A percentile compares a stretch with the other conserved stretches of the same genome.
Evolutionary conservation across 306 rosid genomes (phyloP).

Genomic region (Fragaria nilgerrensis): DNA sequence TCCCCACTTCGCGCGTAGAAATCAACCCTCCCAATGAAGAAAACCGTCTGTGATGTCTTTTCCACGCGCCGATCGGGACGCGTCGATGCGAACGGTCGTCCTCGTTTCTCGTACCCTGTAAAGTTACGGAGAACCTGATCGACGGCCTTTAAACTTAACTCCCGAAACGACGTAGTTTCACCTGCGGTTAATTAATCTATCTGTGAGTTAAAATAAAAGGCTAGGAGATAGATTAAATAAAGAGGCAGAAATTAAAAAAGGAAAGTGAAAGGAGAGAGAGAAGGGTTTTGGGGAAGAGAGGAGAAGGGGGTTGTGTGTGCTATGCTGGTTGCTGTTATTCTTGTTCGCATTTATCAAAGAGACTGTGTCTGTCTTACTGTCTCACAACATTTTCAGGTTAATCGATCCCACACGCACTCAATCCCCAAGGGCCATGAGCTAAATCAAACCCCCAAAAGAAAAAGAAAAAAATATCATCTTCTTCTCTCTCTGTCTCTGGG

Average conservation of each 20-base stretch:
- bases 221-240: not conserved
- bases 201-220: not conserved
- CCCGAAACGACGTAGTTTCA: slow-evolving; percentile 11
- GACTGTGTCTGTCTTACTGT: slow-evolving; percentile 27
- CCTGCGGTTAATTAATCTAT: not conserved
- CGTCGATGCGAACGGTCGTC: not conserved
- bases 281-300: slow-evolving; percentile 8
- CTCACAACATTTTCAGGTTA: slow-evolving; percentile 31
- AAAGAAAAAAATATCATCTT: slow-evolving; percentile 23
- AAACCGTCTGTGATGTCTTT: no score
- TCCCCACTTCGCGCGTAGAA: not conserved
- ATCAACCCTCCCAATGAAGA: no score
- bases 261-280: not conserved
- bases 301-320: slow-evolving; percentile 16
- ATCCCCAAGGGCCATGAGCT: slow-evolving; percentile 34
- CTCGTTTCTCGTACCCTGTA: slow-evolving; percentile 20
- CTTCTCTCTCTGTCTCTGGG: not conserved
- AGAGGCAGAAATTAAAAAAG: not conserved
- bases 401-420: slow-evolving; percentile 30
- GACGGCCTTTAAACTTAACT: not conserved
- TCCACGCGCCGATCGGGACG: not conserved
- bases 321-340: not conserved
- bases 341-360: slow-evolving; percentile 42
- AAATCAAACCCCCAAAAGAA: not conserved
- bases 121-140: not conserved